Evolutionary conservation across 257 asterid genomes (phyloP).

Genomic region (Craterostigma plantagineum): DNA sequence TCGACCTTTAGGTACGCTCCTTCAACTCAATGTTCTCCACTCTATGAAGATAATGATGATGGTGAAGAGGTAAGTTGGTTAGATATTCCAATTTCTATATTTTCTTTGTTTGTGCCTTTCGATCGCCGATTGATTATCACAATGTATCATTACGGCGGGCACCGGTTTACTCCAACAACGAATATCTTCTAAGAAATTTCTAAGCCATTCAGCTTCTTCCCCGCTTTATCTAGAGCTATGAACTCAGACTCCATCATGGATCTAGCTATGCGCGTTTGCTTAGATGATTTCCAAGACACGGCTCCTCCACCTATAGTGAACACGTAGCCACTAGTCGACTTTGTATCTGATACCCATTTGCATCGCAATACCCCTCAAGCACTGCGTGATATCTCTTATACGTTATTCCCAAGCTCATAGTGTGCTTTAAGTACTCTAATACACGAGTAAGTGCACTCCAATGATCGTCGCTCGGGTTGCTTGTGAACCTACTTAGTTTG

Average conservation of each 20-base stretch:
- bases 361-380: neutral
- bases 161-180: neutral
- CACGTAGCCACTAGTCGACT: too few species aligned
- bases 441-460: too few species aligned
- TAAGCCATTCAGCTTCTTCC: neutral
- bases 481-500: too few species aligned
- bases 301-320: neutral
- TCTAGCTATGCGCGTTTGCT: slow-evolving; percentile 3
- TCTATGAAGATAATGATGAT: too few species aligned
- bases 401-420: too few species aligned
- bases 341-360: neutral
- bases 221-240: slow-evolving; percentile 1
- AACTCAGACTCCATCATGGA: slow-evolving; percentile 1
- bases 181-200: neutral
- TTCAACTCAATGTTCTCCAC: too few species aligned
- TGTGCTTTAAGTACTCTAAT: too few species aligned
- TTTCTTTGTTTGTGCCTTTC: neutral
- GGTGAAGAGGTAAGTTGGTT: too few species aligned
- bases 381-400: neutral
- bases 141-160: neutral
- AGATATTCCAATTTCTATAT: too few species aligned
- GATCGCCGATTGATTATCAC: neutral
- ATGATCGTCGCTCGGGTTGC: too few species aligned
- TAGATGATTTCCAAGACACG: neutral
- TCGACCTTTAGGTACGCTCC: too few species aligned